Evolutionary conservation across 1,284 basidiomycete genomes (phyloP).

Genomic region (Cutaneotrichosporon spelunceum): DNA sequence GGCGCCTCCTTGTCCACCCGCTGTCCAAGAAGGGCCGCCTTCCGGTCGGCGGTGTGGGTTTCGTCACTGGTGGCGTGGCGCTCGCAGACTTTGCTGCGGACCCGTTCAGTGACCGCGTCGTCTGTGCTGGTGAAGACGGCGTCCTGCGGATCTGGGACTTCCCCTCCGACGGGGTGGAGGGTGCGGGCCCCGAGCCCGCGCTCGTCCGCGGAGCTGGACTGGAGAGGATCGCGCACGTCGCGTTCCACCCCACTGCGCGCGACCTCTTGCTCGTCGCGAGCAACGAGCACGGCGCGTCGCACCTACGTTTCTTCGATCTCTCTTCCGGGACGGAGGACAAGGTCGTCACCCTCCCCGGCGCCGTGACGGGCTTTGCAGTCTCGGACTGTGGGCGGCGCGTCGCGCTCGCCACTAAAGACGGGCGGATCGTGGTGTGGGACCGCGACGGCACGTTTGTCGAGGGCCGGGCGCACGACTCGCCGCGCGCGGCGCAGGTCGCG

Average conservation of each 20-base stretch:
- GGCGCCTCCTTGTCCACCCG: conserved; percentile 51
- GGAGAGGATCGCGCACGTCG: conserved; percentile 50
- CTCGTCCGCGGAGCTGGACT: conserved; percentile 39
- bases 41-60: conserved; percentile 42
- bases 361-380: conserved; percentile 48
- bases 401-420: conserved; percentile 53
- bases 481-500: conserved; percentile 50
- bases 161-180: conserved; percentile 35
- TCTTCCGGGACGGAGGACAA: conserved; percentile 24
- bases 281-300: conserved; percentile 48
- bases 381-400: conserved; percentile 45
- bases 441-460: conserved; percentile 32
- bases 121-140: conserved; percentile 52
- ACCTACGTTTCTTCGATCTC: conserved; percentile 47
- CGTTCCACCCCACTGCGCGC: conserved; percentile 50
- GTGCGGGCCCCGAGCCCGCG: conserved; percentile 37
- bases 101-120: conserved; percentile 42
- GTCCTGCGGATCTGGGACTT: conserved; percentile 49
- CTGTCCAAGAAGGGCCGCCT: conserved; percentile 49
- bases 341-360: conserved; percentile 24
- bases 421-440: conserved; percentile 50
- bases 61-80: conserved; percentile 46
- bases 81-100: conserved; percentile 52
- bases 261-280: conserved; percentile 48
- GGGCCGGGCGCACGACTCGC: conserved; percentile 49